A percentile compares a stretch with the other conserved stretches of the same genome.
Evolutionary conservation across 192 early-diverging fungal genomes (phyloP).

Genomic region (Rhizophagus prolifer): DNA sequence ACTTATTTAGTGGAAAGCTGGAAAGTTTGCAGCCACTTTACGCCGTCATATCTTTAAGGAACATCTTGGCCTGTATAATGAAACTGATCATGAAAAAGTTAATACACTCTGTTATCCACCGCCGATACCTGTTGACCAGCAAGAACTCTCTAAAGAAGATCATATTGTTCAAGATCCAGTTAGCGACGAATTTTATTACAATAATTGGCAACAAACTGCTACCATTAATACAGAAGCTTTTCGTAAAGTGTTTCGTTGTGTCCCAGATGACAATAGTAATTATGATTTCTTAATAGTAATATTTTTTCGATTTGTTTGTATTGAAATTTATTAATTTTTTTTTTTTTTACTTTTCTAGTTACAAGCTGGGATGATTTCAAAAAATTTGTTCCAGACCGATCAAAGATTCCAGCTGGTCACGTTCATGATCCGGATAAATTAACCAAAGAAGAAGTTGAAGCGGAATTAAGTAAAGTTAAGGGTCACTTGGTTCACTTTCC

Average conservation of each 20-base stretch:
- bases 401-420: constrained; percentile 48
- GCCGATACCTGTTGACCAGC: constrained; percentile 30
- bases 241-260: constrained; percentile 79
- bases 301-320: not conserved
- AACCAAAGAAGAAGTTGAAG: constrained; percentile 38
- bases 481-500: constrained; percentile 46
- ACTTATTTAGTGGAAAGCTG: constrained; percentile 58
- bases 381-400: constrained; percentile 46
- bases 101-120: constrained; percentile 33
- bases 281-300: constrained; percentile 1
- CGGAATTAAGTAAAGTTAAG: constrained; percentile 40
- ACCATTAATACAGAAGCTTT: constrained; percentile 67
- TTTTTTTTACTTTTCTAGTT: constrained; percentile 18
- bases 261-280: constrained; percentile 72
- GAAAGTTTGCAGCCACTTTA: constrained; percentile 69
- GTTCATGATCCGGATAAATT: not conserved
- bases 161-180: constrained; percentile 66
- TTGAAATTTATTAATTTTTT: not conserved
- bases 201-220: constrained; percentile 66
- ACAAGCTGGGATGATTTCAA: constrained; percentile 56
- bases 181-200: constrained; percentile 49
- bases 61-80: constrained; percentile 71
- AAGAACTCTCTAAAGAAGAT: constrained; percentile 40
- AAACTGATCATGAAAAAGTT: constrained; percentile 39
- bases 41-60: constrained; percentile 80